Base-by-base conservation (phyloP, 2,329 filamentous ascomycete genomes). In the Epichloe brachyelytri region DNA sequence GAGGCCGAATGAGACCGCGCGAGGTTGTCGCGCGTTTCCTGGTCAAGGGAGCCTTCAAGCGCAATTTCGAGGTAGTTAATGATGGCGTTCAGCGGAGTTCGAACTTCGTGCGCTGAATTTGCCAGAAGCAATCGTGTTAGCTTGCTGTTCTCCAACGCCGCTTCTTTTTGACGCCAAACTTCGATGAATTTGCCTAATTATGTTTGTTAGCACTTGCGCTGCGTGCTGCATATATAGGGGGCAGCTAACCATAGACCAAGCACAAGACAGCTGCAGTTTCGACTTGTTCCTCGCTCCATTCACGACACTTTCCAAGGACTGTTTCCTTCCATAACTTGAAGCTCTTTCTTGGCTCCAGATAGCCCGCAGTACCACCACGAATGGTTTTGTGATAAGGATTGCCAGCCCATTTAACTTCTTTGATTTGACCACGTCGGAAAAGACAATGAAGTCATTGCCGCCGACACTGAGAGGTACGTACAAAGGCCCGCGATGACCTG, bases 61-160 rank as follows among this genome's bases (percentile, higher is more conserved):
- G 89, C 89, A 56, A 95, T 95, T 59, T 95, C 89, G 1, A 95
- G 76, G 58, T 94, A 95, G 59, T 95, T 95, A 66, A 95, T 94
- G 60, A 95, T 95, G 15, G 89, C 89, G 60, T 95, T 95, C 2
- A 95, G 70, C 0, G 89, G 89, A 0, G 89, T 95, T 47, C 90
- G 83, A 8, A 95, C 88, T 69, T 95, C 89, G 56, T 95, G 90
- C 0, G 89, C 89, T 0, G 88, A 94, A 57, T 95, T 95, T 4
- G 88, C 86, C 20, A 95, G 72, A 2, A 95, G 68, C 4, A 95
- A 68, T 45, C 80, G 76, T 0, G 88, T 95, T 2, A 95, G 72
- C 53, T 90, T 85, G 57, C 85, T 94, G 62, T 74, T 91, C 59
- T 94, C 85, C 53, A 95, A 63, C 0, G 86, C 86, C 1, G 83